Evolutionary conservation across 805 yeast genomes (phyloP).

Genomic region (Scheffersomyces lignosus): DNA sequence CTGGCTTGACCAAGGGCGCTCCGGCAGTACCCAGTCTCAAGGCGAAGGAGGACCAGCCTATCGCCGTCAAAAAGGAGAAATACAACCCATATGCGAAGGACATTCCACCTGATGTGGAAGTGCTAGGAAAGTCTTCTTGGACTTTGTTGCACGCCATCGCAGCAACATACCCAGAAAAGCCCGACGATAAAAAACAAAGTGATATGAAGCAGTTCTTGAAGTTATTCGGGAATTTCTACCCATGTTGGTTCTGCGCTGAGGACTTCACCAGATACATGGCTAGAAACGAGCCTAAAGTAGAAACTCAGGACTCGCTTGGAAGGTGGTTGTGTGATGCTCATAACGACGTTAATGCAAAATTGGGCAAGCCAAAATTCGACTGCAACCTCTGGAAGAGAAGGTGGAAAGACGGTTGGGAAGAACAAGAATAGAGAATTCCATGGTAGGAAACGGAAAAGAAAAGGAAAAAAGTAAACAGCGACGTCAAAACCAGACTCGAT

Average conservation of each 20-base stretch:
- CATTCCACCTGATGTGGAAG: conserved; percentile 85
- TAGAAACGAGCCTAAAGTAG: conserved; percentile 54
- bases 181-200: conserved; percentile 58
- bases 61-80: conserved; percentile 12
- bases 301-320: conserved; percentile 76
- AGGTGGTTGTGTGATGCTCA: conserved; percentile 95
- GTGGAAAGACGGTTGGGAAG: conserved; percentile 95
- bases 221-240: conserved; percentile 78
- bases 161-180: conserved; percentile 78
- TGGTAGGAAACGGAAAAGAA: not conserved
- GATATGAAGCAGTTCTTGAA: conserved; percentile 71
- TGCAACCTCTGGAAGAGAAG: conserved; percentile 89
- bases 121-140: conserved; percentile 88
- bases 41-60: conserved; percentile 4
- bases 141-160: conserved; percentile 87
- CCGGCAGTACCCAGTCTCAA: conserved; percentile 2
- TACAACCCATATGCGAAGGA: conserved; percentile 38
- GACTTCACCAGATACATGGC: conserved; percentile 70
- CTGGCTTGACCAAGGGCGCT: conserved; percentile 9
- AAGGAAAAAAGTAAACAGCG: too few relatives aligned
- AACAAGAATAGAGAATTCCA: conserved; percentile 10
- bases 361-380: conserved; percentile 85
- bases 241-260: conserved; percentile 90
- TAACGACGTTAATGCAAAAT: conserved; percentile 82
- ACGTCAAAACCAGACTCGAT: too few relatives aligned